A percentile compares a stretch with the other conserved stretches of the same genome.
Evolutionary conservation across 78 protist genomes (phyloP).

Genomic region (Cyanophora paradoxa): DNA sequence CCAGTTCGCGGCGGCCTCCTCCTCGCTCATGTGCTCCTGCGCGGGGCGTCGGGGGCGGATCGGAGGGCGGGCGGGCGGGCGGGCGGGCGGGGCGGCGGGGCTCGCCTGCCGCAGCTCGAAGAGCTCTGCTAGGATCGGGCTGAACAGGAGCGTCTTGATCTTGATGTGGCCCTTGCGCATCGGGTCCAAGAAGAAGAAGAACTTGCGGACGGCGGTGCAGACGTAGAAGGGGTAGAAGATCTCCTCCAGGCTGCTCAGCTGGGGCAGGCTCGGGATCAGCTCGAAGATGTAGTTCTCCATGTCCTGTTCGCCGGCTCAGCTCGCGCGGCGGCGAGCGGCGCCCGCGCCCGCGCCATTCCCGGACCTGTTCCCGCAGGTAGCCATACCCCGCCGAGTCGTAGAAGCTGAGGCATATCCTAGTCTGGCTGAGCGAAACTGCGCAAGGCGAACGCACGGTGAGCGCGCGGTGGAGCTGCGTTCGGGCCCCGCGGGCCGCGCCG

Average conservation of each 20-base stretch:
- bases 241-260: neutral
- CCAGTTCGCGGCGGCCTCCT: slow-evolving; percentile 13
- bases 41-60: no score
- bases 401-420: neutral
- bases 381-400: neutral
- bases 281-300: neutral
- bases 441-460: no score
- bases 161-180: slow-evolving; percentile 1
- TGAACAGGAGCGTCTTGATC: neutral
- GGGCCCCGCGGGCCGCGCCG: no score
- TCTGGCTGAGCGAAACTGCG: no score
- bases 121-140: slow-evolving; percentile 20
- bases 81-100: neutral
- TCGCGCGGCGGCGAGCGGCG: no score
- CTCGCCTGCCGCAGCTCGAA: slow-evolving; percentile 7
- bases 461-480: no score
- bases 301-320: no score
- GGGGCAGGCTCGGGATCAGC: neutral
- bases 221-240: slow-evolving; percentile 2
- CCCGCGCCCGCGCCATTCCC: no score
- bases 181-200: slow-evolving; percentile 40
- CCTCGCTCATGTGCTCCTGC: no score
- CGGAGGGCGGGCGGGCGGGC: no score
- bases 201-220: slow-evolving; percentile 21
- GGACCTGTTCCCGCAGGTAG: neutral